Conservation (phyloP, 1,284 basidiomycete species). For the Vanrija sp. region DNA sequence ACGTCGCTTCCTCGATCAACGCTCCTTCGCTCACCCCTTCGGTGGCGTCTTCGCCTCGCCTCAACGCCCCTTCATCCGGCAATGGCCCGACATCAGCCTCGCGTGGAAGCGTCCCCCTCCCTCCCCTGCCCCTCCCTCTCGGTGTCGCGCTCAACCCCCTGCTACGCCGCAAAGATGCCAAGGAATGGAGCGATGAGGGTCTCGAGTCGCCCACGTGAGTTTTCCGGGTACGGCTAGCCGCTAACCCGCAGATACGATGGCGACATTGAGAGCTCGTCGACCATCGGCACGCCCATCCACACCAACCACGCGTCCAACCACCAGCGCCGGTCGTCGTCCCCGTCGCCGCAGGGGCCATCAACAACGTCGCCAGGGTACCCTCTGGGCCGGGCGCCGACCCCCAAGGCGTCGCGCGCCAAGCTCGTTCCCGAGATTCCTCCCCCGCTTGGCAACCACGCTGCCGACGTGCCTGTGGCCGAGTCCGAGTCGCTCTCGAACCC, state of each 20-base stretch:
- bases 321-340: conserved; percentile 57
- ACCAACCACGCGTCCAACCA: conserved; percentile 47
- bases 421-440: not conserved
- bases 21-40: conserved; percentile 20
- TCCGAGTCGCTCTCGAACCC: conserved; percentile 31
- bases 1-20: conserved; percentile 42
- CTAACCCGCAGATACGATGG: conserved; percentile 68
- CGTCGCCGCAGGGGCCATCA: conserved; percentile 39
- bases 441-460: conserved; percentile 10
- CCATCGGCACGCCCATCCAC: conserved; percentile 45
- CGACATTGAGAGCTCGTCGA: conserved; percentile 66
- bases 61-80: not conserved
- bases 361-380: too few relatives aligned
- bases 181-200: conserved; percentile 34
- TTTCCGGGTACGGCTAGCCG: not conserved
- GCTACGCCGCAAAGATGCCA: conserved; percentile 8
- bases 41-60: conserved; percentile 14
- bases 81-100: conserved; percentile 1
- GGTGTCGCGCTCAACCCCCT: conserved; percentile 11
- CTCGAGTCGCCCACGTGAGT: conserved; percentile 48
- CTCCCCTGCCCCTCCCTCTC: conserved; percentile 1
- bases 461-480: conserved; percentile 36
- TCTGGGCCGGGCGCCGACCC: conserved; percentile 34
- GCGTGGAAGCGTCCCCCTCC: conserved; percentile 10
- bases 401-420: conserved; percentile 34